phyloP scores from a whole-genome alignment of 2,329 filamentous ascomycete species.

The Pyrenophora graminea region DNA sequence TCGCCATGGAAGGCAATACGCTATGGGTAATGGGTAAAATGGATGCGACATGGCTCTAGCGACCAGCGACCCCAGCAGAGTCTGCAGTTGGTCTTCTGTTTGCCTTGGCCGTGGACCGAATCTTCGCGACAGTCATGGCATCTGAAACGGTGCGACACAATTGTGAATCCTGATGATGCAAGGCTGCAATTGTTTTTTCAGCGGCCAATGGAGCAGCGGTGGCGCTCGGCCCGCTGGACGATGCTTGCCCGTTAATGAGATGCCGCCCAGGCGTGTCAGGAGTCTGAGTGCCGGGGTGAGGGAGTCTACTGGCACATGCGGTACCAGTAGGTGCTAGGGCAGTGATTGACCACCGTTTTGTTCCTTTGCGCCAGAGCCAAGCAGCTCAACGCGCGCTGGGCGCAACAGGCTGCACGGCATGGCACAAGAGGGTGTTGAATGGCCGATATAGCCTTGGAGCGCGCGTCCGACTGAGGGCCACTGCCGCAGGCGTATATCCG shows the following conservation, averaged over 20 bases:
- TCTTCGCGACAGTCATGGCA: background rate
- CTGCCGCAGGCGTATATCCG: slow-evolving; percentile 21
- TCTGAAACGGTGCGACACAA: slow-evolving; percentile 24
- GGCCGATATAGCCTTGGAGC: background rate
- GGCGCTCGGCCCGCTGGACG: slow-evolving; percentile 31
- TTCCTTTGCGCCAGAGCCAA: too few relatives aligned
- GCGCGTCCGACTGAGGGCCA: slow-evolving; percentile 5
- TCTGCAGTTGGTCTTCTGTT: slow-evolving; percentile 1
- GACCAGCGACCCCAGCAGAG: background rate
- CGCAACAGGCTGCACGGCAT: background rate
- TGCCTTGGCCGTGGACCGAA: too few relatives aligned
- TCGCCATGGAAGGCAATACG: slow-evolving; percentile 8
- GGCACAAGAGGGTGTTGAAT: background rate
- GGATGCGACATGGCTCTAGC: slow-evolving; percentile 2
- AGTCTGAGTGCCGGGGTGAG: too few relatives aligned
- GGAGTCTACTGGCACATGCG: too few relatives aligned
- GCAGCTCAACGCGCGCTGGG: slow-evolving; percentile 18
- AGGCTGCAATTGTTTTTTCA: slow-evolving; percentile 21
- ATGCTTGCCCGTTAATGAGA: slow-evolving; percentile 17
- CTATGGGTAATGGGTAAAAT: slow-evolving; percentile 10
- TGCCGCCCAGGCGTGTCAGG: slow-evolving; percentile 15
- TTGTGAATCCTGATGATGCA: slow-evolving; percentile 13
- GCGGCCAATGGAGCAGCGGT: slow-evolving; percentile 23
- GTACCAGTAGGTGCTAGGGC: background rate
- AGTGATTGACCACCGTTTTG: background rate